Evolutionary conservation across 371 early-diverging fungal species (phyloP), one percentile per base, ranked within the genome.

Genomic region (Rhizomucor miehei): DNA sequence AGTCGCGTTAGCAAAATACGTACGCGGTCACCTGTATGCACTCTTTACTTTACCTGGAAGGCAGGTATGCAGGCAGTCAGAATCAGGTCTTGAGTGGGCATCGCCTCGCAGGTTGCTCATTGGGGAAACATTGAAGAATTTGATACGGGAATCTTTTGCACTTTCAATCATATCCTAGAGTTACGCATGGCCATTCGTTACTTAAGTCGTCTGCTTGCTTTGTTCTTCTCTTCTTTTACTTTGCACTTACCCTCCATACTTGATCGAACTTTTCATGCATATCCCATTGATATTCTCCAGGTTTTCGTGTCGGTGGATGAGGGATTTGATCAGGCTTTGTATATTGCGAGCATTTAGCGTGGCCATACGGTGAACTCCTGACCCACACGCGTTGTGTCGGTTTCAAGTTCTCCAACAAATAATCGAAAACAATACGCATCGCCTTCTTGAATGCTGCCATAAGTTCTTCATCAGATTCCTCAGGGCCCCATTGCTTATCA

Each of bases 221-320:
- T 11, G 20, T 2, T 29, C 1, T 39, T n/a, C n/a, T 29, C 29
- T 8, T 29, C 8, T 3, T 29, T 29, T 29, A 8, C 8, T 29
- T 29, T 29, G 35, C 20, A 17, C 45, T 44, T 45, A 67, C 70
- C 60, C 63, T 66, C 77, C 74, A 77, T 8, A 73, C 52, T 14
- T 41, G 6, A 56, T 73, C 74, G 57, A 77, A 71, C 37, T 60
- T 49, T 17, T 64, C 62, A 43, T 70, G 66, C 48, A 77, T 48
- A 54, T 77, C 72, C 77, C 77, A 77, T 54, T 77, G 66, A 36
- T 66, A 73, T 53, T 77, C 77, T 2, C 72, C 69, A 34, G 52
- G 48, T 49, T 63, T 55, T 1, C 72, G 67, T 12, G 67, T 57
- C 10, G 77, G 77, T 3, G 51, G 57, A 5, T 62, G 37, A 0